Conservation (phyloP, 805 yeast genomes). For the Vanderwaltozyma tropicalis region DNA sequence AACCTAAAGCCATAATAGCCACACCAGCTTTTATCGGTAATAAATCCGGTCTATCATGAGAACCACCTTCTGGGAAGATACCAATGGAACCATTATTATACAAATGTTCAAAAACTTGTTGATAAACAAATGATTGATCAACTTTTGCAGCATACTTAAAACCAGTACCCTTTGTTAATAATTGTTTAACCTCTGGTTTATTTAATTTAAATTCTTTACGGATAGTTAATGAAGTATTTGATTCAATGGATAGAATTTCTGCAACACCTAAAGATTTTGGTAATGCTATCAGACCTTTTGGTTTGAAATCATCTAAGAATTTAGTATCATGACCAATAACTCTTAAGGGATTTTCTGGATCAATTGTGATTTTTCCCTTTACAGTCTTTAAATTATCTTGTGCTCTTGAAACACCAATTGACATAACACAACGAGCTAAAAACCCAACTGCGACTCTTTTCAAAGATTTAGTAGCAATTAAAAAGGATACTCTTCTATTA, state of each 20-base stretch:
- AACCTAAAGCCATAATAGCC: slow-evolving; percentile 95
- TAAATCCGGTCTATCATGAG: slow-evolving; percentile 86
- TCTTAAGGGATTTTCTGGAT: slow-evolving; percentile 34
- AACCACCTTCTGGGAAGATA: slow-evolving; percentile 95
- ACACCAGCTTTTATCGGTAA: slow-evolving; percentile 94
- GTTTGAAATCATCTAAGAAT: slow-evolving; percentile 51
- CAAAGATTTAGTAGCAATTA: slow-evolving; percentile 78
- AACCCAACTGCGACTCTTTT: slow-evolving; percentile 58
- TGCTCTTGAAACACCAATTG: slow-evolving; percentile 88
- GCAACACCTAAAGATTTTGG: slow-evolving; percentile 71
- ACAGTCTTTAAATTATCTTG: slow-evolving; percentile 71
- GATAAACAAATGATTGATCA: slow-evolving; percentile 77
- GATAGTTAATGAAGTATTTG: slow-evolving; percentile 61
- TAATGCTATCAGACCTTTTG: slow-evolving; percentile 61
- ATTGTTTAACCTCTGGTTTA: slow-evolving; percentile 29
- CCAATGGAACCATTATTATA: slow-evolving; percentile 77
- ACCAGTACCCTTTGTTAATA: slow-evolving; percentile 41
- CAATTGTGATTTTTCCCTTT: slow-evolving; percentile 53
- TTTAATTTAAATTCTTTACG: slow-evolving; percentile 60
- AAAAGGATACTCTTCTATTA: slow-evolving; percentile 61
- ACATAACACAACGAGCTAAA: slow-evolving; percentile 61
- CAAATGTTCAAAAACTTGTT: slow-evolving; percentile 74
- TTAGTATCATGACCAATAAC: slow-evolving; percentile 58
- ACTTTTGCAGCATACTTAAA: slow-evolving; percentile 74
- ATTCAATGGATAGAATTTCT: slow-evolving; percentile 54